Percentiles rank a stretch among this genome's conserved stretches.
Conservation (phyloP, 129 eudicot genomes). For the Cynara cardunculus region DNA sequence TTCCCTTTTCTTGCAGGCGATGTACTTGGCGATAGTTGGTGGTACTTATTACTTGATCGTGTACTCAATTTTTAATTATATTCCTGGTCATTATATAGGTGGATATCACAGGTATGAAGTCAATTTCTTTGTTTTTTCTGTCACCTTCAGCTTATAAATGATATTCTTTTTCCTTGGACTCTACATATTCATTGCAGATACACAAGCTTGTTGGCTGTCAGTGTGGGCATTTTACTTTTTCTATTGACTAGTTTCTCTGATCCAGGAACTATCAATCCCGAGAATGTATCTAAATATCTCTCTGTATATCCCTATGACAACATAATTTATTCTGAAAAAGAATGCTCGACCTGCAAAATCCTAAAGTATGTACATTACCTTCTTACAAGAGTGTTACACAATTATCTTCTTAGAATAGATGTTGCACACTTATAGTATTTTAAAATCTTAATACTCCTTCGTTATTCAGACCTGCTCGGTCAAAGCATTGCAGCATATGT, state of each 20-base stretch:
- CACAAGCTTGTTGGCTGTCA: slow-evolving; percentile 82
- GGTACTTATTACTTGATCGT: slow-evolving; percentile 69
- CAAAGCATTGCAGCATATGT: slow-evolving; percentile 93
- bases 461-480: slow-evolving; percentile 81
- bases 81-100: slow-evolving; percentile 76
- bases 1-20: slow-evolving; percentile 44
- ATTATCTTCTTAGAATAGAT: neutral
- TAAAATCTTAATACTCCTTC: neutral
- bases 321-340: slow-evolving; percentile 76
- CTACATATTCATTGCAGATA: slow-evolving; percentile 51
- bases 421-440: slow-evolving; percentile 5
- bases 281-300: slow-evolving; percentile 68
- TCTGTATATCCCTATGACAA: slow-evolving; percentile 90
- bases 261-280: slow-evolving; percentile 81
- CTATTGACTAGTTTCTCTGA: slow-evolving; percentile 91
- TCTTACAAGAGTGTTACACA: neutral
- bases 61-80: slow-evolving; percentile 61
- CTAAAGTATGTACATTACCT: slow-evolving; percentile 53
- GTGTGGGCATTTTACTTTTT: slow-evolving; percentile 79
- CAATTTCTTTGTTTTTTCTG: neutral
- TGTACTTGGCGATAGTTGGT: slow-evolving; percentile 70
- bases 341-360: slow-evolving; percentile 90
- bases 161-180: neutral
- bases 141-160: slow-evolving; percentile 13
- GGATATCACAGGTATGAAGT: slow-evolving; percentile 70